Percentiles rank a stretch among this genome's conserved stretches.
phyloP scores from a whole-genome alignment of 148 eudicot species.

The Rhododendron vialii region DNA sequence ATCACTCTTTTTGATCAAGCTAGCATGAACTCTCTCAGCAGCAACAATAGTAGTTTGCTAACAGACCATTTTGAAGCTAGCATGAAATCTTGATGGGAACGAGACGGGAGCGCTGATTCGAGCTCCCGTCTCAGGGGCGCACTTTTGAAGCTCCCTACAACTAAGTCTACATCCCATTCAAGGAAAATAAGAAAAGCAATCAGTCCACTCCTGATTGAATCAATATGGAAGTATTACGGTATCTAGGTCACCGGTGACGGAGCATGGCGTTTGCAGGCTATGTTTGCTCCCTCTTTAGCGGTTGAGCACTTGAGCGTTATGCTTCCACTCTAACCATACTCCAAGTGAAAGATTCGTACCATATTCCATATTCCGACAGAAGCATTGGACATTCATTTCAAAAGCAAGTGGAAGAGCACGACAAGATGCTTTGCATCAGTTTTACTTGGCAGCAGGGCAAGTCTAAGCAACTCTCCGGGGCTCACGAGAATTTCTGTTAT shows the following conservation, averaged over 20 bases:
- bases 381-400: neutral
- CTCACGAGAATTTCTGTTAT: neutral
- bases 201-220: no score
- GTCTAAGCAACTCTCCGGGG: neutral
- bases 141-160: no score
- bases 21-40: neutral
- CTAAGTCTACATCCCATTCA: no score
- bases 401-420: neutral
- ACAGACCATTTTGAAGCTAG: neutral
- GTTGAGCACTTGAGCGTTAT: no score
- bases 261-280: no score
- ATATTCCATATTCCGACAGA: neutral
- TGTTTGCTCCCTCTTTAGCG: no score
- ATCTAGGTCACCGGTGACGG: no score
- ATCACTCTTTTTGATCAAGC: neutral
- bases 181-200: neutral
- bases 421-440: neutral
- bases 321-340: no score
- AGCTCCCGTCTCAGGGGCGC: no score
- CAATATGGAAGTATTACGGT: no score
- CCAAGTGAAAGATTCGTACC: neutral
- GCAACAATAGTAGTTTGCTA: neutral
- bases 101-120: no score
- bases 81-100: no score
- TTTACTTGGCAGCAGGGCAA: neutral